Conservation (phyloP, 768 basidiomycete species). For the Grammothele lineata region DNA sequence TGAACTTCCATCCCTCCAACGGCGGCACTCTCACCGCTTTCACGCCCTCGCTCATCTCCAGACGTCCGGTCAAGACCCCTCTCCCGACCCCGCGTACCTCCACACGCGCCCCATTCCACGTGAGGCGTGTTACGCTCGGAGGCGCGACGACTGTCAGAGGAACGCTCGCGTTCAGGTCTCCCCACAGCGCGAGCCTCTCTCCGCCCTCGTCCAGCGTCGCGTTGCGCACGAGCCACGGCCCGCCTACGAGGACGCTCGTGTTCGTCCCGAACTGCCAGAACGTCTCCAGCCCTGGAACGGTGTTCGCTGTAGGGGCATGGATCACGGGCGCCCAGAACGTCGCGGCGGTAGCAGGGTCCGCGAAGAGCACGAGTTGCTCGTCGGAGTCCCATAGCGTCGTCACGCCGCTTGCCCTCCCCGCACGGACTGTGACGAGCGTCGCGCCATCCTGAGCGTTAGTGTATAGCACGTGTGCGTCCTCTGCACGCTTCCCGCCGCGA, state of each 20-base stretch:
- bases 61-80: constrained; percentile 47
- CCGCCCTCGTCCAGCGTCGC: constrained; percentile 28
- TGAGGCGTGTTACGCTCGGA: constrained; percentile 43
- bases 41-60: constrained; percentile 31
- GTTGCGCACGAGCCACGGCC: constrained; percentile 44
- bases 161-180: constrained; percentile 61
- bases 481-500: constrained; percentile 1
- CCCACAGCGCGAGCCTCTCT: constrained; percentile 49
- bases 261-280: constrained; percentile 78
- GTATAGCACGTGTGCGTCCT: constrained; percentile 23
- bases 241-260: constrained; percentile 49
- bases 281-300: constrained; percentile 31
- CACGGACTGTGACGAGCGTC: constrained; percentile 51
- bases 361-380: constrained; percentile 63
- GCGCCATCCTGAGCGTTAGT: constrained; percentile 22
- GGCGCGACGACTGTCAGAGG: constrained; percentile 64
- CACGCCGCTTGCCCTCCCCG: constrained; percentile 50
- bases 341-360: constrained; percentile 60
- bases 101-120: constrained; percentile 63
- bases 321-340: constrained; percentile 78
- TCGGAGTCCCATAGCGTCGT: constrained; percentile 64
- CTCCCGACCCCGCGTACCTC: constrained; percentile 30
- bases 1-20: constrained; percentile 69
- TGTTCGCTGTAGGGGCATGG: constrained; percentile 25
- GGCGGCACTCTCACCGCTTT: constrained; percentile 39